phyloP scores from a whole-genome alignment of 768 basidiomycete genomes.

The Boletellus ananiceps region DNA sequence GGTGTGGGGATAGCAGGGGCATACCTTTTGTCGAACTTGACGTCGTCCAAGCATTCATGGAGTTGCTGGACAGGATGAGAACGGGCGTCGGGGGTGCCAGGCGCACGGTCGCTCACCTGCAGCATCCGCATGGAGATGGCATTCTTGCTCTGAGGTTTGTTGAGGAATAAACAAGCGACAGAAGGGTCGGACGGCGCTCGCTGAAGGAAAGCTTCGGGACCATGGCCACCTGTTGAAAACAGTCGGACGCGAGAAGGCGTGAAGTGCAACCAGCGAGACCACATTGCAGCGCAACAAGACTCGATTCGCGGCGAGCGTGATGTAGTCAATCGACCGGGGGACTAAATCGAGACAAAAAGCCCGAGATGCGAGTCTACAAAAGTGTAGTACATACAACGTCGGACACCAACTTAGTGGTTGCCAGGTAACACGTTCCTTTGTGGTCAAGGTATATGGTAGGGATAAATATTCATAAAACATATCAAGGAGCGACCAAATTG shows the following conservation, averaged over 20 bases:
- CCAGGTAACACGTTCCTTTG: constrained; percentile 1
- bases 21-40: constrained; percentile 65
- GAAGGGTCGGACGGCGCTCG: constrained; percentile 54
- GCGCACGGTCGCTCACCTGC: constrained; percentile 40
- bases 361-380: no score
- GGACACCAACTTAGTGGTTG: not conserved
- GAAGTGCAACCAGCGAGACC: not conserved
- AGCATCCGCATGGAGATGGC: constrained; percentile 76
- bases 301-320: no score
- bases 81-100: not conserved
- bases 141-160: constrained; percentile 81
- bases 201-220: constrained; percentile 44
- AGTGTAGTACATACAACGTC: no score
- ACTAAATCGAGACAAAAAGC: no score
- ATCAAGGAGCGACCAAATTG: not conserved
- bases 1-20: constrained; percentile 5
- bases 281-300: not conserved
- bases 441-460: not conserved
- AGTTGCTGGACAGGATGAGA: constrained; percentile 51
- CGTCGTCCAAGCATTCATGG: constrained; percentile 59
- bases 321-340: no score
- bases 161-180: constrained; percentile 69
- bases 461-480: constrained; percentile 24
- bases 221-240: constrained; percentile 16
- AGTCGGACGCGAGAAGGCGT: constrained; percentile 6